Evolutionary conservation across 805 yeast genomes (phyloP).

Genomic region (Ogataea henricii): DNA sequence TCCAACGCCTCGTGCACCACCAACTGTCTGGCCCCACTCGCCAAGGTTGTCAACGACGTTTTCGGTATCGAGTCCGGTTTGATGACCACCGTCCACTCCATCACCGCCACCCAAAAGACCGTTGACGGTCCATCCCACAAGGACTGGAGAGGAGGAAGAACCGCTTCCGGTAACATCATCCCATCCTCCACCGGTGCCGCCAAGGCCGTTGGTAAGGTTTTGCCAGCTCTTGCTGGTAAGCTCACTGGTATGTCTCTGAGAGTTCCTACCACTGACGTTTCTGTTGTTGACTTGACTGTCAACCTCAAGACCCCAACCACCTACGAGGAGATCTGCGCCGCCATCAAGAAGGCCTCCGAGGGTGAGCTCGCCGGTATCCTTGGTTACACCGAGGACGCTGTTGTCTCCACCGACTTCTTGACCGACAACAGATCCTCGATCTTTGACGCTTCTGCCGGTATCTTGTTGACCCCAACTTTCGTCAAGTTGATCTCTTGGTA

Average conservation of each 20-base stretch:
- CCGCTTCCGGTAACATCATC: slow-evolving; percentile 93
- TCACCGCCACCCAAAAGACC: slow-evolving; percentile 94
- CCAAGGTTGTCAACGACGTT: slow-evolving; percentile 82
- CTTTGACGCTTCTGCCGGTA: slow-evolving; percentile 91
- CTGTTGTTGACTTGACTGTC: slow-evolving; percentile 90
- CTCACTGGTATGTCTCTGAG: slow-evolving; percentile 93
- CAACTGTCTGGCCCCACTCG: slow-evolving; percentile 93
- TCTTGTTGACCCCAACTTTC: slow-evolving; percentile 81
- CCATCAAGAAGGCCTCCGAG: slow-evolving; percentile 74
- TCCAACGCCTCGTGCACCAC: slow-evolving; percentile 97
- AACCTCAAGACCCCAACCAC: slow-evolving; percentile 75
- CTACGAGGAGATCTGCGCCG: slow-evolving; percentile 80
- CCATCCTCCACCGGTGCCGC: slow-evolving; percentile 98
- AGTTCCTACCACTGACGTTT: slow-evolving; percentile 92
- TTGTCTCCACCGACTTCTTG: slow-evolving; percentile 87
- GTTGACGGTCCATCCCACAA: slow-evolving; percentile 97
- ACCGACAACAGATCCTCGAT: slow-evolving; percentile 83
- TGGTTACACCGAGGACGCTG: slow-evolving; percentile 91
- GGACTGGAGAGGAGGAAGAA: slow-evolving; percentile 99
- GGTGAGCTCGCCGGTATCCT: slow-evolving; percentile 77
- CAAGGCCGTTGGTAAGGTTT: slow-evolving; percentile 95
- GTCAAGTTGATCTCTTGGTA: slow-evolving; percentile 93
- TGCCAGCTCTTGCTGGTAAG: slow-evolving; percentile 88
- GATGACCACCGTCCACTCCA: slow-evolving; percentile 96
- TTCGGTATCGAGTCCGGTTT: slow-evolving; percentile 90